Evolutionary conservation across 768 basidiomycete species (phyloP).

Genomic region (Leccinum longicurvipes): DNA sequence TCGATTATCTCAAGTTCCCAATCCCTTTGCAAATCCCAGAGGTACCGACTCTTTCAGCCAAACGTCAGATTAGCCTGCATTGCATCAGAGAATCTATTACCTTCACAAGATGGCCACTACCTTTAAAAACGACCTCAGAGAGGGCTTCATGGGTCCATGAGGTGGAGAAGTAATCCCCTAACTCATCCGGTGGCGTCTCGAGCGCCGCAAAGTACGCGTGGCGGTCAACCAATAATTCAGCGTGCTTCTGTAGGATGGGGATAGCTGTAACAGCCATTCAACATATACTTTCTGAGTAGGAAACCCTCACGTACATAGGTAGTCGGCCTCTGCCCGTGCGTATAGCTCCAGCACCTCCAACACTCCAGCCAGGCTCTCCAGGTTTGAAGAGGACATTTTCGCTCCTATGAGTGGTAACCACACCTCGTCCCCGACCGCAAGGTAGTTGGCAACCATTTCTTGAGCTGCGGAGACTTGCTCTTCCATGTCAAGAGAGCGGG

Average conservation of each 20-base stretch:
- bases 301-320: conserved; percentile 60
- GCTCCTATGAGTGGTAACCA: conserved; percentile 69
- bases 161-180: conserved; percentile 58
- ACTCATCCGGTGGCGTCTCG: conserved; percentile 43
- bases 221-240: conserved; percentile 52
- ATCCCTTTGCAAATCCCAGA: conserved; percentile 72
- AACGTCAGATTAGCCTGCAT: conserved; percentile 12
- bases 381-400: conserved; percentile 47
- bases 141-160: conserved; percentile 61
- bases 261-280: conserved; percentile 54
- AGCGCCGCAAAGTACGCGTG: conserved; percentile 34
- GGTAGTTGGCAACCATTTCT: conserved; percentile 61
- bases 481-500: conserved; percentile 53
- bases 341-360: conserved; percentile 60
- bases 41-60: conserved; percentile 51
- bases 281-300: conserved; percentile 9
- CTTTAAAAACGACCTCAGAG: conserved; percentile 51
- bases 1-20: conserved; percentile 73
- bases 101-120: conserved; percentile 59
- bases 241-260: conserved; percentile 63
- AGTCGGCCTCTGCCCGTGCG: conserved; percentile 67
- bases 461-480: conserved; percentile 58
- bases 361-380: conserved; percentile 51
- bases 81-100: conserved; percentile 34
- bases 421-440: conserved; percentile 64